phyloP scores from a whole-genome alignment of 202 grass and related monocot genomes.

The Zoysia matrella region DNA sequence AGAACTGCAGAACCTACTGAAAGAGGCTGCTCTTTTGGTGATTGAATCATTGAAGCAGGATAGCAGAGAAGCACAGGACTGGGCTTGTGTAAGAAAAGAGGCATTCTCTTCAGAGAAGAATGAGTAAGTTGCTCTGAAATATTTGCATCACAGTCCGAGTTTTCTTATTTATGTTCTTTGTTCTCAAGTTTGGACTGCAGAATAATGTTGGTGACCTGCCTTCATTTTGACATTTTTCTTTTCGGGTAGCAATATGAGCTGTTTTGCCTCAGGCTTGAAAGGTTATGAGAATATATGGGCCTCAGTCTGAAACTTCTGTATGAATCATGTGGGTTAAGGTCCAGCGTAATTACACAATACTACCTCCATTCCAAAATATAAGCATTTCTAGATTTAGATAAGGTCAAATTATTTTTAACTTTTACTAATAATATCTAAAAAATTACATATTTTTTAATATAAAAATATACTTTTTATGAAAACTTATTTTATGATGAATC shows the following conservation, averaged over 20 bases:
- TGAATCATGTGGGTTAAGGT: not conserved
- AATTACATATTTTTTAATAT: too few species aligned
- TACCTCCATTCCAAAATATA: too few species aligned
- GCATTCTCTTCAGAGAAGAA: constrained; percentile 88
- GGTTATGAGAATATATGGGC: not conserved
- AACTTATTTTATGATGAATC: too few species aligned
- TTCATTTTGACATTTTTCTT: not conserved
- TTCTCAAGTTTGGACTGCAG: constrained; percentile 3
- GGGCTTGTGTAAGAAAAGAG: constrained; percentile 84
- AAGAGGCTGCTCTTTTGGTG: constrained; percentile 86
- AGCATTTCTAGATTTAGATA: too few species aligned
- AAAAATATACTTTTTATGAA: too few species aligned
- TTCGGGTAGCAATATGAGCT: not conserved
- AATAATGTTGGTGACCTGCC: not conserved
- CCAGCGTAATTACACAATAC: not conserved
- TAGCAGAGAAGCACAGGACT: constrained; percentile 82
- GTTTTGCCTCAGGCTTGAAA: not conserved
- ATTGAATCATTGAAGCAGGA: constrained; percentile 77
- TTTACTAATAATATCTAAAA: too few species aligned
- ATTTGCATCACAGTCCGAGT: constrained; percentile 5
- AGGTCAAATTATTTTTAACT: too few species aligned
- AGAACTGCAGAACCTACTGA: constrained; percentile 87
- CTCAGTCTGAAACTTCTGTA: not conserved
- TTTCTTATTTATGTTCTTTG: not conserved
- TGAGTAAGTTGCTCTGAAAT: constrained; percentile 74